Evolutionary conservation across 306 rosid genomes (phyloP).

Genomic region (Acacia acuminata): DNA sequence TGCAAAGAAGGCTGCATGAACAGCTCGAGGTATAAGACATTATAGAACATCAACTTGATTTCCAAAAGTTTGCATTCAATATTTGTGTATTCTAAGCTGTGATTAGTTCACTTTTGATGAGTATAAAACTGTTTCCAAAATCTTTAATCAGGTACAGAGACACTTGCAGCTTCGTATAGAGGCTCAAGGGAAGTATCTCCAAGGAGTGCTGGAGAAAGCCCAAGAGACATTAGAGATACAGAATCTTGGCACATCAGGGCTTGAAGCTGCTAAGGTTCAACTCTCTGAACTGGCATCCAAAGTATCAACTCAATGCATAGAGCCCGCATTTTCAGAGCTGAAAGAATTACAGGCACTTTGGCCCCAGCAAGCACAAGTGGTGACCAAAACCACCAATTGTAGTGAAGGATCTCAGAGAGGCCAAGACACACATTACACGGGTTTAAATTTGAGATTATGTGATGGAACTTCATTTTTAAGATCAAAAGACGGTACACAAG

Average conservation of each 20-base stretch:
- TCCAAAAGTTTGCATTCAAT: background rate
- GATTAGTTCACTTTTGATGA: background rate
- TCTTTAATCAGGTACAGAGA: constrained; percentile 69
- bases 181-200: constrained; percentile 88
- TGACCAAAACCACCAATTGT: constrained; percentile 47
- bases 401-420: constrained; percentile 59
- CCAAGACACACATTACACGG: constrained; percentile 40
- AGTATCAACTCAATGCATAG: constrained; percentile 60
- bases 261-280: constrained; percentile 77
- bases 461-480: constrained; percentile 32
- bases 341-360: constrained; percentile 46
- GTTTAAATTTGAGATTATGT: constrained; percentile 36
- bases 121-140: background rate
- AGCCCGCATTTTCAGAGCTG: constrained; percentile 53
- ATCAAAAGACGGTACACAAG: constrained; percentile 32
- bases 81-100: background rate
- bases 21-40: constrained; percentile 73
- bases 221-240: constrained; percentile 71
- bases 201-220: constrained; percentile 79
- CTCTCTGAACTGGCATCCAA: constrained; percentile 76
- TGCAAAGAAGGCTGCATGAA: constrained; percentile 82
- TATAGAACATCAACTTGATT: constrained; percentile 3
- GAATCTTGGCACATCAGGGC: constrained; percentile 57
- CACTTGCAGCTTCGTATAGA: constrained; percentile 85
- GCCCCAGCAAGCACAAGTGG: constrained; percentile 47